These are phyloP conservation scores for Lodderomyces orthopsilosis DNA, from an alignment of 1,139 yeast genomes.

Conservation along the genomic window DNA sequence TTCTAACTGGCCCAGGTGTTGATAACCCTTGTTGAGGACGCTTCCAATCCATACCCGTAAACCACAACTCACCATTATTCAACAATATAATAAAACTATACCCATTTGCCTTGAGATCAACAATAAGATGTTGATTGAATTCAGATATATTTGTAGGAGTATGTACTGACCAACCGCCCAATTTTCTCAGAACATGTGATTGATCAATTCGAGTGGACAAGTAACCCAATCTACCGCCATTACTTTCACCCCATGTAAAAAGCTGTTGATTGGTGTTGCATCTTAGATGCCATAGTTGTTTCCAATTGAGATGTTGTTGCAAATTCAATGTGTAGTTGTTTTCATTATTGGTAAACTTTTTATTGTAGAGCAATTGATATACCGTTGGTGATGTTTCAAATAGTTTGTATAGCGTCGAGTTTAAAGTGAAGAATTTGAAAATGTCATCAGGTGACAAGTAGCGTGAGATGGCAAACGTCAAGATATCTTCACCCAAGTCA, in stretches of 20 bases:
- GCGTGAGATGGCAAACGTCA: constrained; percentile 37
- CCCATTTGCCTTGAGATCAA: constrained; percentile 66
- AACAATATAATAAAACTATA: constrained; percentile 63
- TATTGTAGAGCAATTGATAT: constrained; percentile 49
- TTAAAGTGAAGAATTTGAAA: constrained; percentile 43
- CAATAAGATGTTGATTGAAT: constrained; percentile 36
- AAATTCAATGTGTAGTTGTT: constrained; percentile 32
- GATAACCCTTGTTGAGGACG: constrained; percentile 21
- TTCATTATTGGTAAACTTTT: constrained; percentile 35
- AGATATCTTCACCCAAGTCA: constrained; percentile 41
- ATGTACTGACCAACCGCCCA: constrained; percentile 34
- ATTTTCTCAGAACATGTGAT: constrained; percentile 25
- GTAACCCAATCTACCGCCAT: constrained; percentile 59
- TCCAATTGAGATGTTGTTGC: constrained; percentile 51
- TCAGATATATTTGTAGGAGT: constrained; percentile 39
- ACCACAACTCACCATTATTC: constrained; percentile 50
- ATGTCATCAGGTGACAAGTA: constrained; percentile 47
- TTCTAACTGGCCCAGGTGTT: constrained; percentile 21
- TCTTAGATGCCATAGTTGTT: constrained; percentile 45
- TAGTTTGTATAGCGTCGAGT: constrained; percentile 21
- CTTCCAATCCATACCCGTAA: constrained; percentile 53
- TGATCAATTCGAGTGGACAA: constrained; percentile 27
- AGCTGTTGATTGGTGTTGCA: constrained; percentile 38
- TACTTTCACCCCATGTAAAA: constrained; percentile 63
- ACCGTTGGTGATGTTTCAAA: constrained; percentile 30